Percentiles rank a stretch among this genome's conserved stretches.
Evolutionary conservation across 2,329 filamentous ascomycete genomes (phyloP).

Genomic region (Hypoxylon sp.): DNA sequence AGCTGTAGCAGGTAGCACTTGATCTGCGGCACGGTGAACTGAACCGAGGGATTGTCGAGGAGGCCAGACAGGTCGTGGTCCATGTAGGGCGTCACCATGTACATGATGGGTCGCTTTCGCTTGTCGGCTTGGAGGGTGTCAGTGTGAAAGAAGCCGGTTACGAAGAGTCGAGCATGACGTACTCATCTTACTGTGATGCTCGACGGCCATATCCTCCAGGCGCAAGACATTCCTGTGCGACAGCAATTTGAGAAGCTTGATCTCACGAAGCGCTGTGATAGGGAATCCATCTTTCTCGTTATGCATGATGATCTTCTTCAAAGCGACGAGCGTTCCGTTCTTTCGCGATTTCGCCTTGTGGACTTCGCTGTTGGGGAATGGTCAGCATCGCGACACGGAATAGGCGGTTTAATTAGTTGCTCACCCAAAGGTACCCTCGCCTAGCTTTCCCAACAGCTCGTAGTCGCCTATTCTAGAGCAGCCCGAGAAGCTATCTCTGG

Average conservation of each 20-base stretch:
- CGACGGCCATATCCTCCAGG: constrained; percentile 95
- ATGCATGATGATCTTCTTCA: constrained; percentile 99
- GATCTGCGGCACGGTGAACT: constrained; percentile 87
- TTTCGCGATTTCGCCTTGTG: constrained; percentile 84
- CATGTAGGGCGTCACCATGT: constrained; percentile 99
- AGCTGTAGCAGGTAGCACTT: constrained; percentile 98
- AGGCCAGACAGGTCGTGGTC: constrained; percentile 98
- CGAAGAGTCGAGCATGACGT: constrained; percentile 19
- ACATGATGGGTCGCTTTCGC: constrained; percentile 85
- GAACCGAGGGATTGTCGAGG: constrained; percentile 90
- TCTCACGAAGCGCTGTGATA: constrained; percentile 96
- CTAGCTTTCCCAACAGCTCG: constrained; percentile 81
- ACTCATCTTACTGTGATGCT: constrained; percentile 60
- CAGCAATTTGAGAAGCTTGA: constrained; percentile 96
- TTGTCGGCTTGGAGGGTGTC: constrained; percentile 67
- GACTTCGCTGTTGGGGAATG: constrained; percentile 69
- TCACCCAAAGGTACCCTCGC: constrained; percentile 93
- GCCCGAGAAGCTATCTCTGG: constrained; percentile 73
- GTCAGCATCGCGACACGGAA: constrained; percentile 13
- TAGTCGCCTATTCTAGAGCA: constrained; percentile 86
- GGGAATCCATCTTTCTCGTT: constrained; percentile 99
- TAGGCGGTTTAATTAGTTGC: constrained; percentile 44
- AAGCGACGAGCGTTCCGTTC: constrained; percentile 77
- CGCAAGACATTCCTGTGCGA: constrained; percentile 87
- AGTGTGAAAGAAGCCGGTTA: constrained; percentile 21